Base-by-base conservation (phyloP, 2,329 filamentous ascomycete species). In the Biscogniauxia marginata region DNA sequence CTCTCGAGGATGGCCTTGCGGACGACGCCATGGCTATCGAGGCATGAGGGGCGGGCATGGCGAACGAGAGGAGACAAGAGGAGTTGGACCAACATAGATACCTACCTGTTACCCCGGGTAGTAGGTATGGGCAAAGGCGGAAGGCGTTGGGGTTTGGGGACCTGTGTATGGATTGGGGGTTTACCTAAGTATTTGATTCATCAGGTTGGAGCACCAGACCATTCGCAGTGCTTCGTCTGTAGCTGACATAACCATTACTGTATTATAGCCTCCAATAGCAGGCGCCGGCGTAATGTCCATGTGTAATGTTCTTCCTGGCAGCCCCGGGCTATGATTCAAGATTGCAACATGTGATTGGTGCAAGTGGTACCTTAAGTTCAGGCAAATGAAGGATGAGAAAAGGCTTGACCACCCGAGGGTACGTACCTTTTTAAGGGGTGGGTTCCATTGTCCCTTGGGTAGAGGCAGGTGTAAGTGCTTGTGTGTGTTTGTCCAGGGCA, bases 1-100 rank as follows among this genome's bases (percentile, higher is more conserved):
- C 78, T 6, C 63, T 78, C 5, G 77, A 79, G 47, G 77, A 78
- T 19, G 76, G 78, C 16, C 71, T 75, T 9, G 66, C 71, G 11
- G 76, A 77, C 16, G 75, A 74, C 18, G 76, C 63, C 16, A 71
- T 71, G 66, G 60, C 63, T 13, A 50, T 70, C 30, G 70, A 71
- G 46, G 25, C 64, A 46, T 68, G 55, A 64, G 50, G 49, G 18
- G 43, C 8, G 19, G 16, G 19, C n/a, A n/a, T n/a, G n/a, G n/a
- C n/a, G n/a, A 16, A 39, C 2, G 9, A 39, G 30, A n/a, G 13
- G 30, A 16, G 30, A 39, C n/a, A 16, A 39, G 5, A 39, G 13
- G 30, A 39, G n/a, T 16, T 16, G 30, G 30, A 16, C n/a, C 5
- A 16, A 16, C 11, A n/a, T 39, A 39, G 13, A 39, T 39, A 16